Conservation (phyloP, 192 early-diverging fungal genomes). For the Phycomyces blakesleeanus region DNA sequence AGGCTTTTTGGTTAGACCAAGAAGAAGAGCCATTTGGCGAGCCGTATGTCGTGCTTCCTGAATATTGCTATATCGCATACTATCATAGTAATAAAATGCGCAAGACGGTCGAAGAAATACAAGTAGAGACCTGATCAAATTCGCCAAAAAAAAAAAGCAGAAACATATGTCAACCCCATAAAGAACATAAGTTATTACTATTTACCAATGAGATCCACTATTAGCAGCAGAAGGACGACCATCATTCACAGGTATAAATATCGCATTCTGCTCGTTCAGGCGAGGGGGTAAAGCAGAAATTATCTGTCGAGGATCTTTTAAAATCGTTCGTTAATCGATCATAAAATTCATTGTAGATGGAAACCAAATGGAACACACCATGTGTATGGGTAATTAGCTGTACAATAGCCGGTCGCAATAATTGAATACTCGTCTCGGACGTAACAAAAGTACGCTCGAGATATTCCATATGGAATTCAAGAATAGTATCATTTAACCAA, state of each 20-base stretch:
- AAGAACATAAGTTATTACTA: too few relatives aligned
- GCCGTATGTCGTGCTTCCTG: not conserved
- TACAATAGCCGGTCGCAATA: conserved; percentile 19
- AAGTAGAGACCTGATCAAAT: conserved; percentile 10
- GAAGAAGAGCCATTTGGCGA: conserved; percentile 1
- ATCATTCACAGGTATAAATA: conserved; percentile 29
- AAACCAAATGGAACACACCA: too few relatives aligned
- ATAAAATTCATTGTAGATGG: too few relatives aligned
- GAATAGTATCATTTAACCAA: conserved; percentile 26
- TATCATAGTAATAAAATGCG: conserved; percentile 28
- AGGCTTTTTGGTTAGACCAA: not conserved
- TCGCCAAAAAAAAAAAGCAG: not conserved
- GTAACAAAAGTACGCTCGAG: conserved; percentile 11
- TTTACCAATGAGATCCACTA: conserved; percentile 23
- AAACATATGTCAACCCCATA: not conserved
- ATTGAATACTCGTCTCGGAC: not conserved
- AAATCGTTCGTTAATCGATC: not conserved
- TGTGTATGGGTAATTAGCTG: conserved; percentile 16
- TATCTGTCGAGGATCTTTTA: conserved; percentile 7
- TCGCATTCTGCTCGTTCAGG: conserved; percentile 2
- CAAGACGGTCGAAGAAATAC: conserved; percentile 13
- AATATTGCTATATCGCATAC: conserved; percentile 9
- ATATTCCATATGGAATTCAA: conserved; percentile 28
- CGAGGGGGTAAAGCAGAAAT: conserved; percentile 9
- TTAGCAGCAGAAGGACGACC: conserved; percentile 9